Conservation (phyloP, 2,329 filamentous ascomycete genomes). For the Penicillium sp. region DNA sequence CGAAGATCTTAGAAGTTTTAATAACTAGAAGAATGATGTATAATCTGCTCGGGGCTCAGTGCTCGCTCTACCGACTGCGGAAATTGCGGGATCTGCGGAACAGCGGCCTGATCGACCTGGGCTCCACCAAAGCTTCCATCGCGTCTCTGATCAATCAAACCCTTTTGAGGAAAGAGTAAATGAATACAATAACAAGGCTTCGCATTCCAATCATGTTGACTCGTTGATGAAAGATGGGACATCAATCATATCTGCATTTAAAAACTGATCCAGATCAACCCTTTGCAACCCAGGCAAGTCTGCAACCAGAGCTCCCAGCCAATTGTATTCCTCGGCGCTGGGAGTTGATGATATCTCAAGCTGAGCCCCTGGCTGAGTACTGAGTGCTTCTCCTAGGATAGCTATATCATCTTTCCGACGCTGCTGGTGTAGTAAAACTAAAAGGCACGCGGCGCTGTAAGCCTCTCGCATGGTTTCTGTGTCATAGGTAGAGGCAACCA, state of each 20-base stretch:
- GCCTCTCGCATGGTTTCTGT: conserved; percentile 56
- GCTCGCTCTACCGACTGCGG: background rate
- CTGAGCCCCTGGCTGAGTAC: conserved; percentile 21
- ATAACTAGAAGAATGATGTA: too few species aligned
- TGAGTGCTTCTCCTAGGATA: conserved; percentile 35
- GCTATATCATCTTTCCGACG: conserved; percentile 46
- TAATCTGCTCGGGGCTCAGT: too few species aligned
- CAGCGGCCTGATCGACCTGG: too few species aligned
- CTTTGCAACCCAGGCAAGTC: conserved; percentile 48
- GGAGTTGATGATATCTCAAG: conserved; percentile 16
- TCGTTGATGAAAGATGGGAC: conserved; percentile 10
- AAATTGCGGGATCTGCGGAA: conserved; percentile 10
- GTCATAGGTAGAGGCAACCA: conserved; percentile 48
- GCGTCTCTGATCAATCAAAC: background rate
- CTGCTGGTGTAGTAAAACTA: conserved; percentile 56
- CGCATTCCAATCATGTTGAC: background rate
- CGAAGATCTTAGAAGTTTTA: too few species aligned
- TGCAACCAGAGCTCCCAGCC: conserved; percentile 47
- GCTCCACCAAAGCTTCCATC: background rate
- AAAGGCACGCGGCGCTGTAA: conserved; percentile 55
- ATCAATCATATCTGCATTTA: conserved; percentile 35
- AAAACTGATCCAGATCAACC: conserved; percentile 47
- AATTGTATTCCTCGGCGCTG: conserved; percentile 37
- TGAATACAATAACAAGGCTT: too few species aligned
- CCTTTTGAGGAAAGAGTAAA: too few species aligned